Evolutionary conservation across 1,139 yeast genomes (phyloP), one percentile per base, ranked within the genome.

Genomic region (Suhomyces coccinellae): DNA sequence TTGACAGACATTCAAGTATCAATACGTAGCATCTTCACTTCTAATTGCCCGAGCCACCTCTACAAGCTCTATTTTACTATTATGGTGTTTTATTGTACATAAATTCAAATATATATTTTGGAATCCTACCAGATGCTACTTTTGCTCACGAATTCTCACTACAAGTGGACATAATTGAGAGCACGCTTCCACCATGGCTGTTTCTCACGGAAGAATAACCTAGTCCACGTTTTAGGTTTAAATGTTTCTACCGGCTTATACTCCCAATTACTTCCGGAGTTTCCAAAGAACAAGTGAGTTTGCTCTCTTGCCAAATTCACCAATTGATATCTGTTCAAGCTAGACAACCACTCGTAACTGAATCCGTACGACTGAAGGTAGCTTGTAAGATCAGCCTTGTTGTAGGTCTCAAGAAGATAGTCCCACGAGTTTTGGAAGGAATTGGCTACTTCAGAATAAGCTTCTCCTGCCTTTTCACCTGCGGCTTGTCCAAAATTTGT

Each of bases 351-450:
- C 15, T 47, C 61, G 41, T 65, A 53, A 36, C 67, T 63, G 44
- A 73, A 65, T 7, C 87, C 87, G 58, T 74, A 82, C 8, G 77
- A 69, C 36, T 69, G 65, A 44, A 83, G 62, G 60, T 82, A 83
- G 27, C 71, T 68, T 53, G 65, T 72, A 53, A 83, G 64, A 52
- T 83, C 88, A 28, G 75, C 71, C 33, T 71, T 73, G 17, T 80
- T 67, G 82, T 85, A 82, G 30, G 72, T 40, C 13, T 52, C 48
- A 34, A 63, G 48, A 14, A 62, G 38, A 28, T 52, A 51, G 20
- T 50, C 41, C 58, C 58, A 59, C 7, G 55, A 47, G 31, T 29
- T 37, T 17, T 33, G 43, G 11, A 36, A 16, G 0, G 34, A 43
- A 3, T 41, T 40, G 32, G 43, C 40, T 17, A 43, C 43, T 6